Percentiles rank a stretch among this genome's conserved stretches.
Conservation (phyloP, 1,284 basidiomycete genomes). For the Phellopilus nigrolimitatus region DNA sequence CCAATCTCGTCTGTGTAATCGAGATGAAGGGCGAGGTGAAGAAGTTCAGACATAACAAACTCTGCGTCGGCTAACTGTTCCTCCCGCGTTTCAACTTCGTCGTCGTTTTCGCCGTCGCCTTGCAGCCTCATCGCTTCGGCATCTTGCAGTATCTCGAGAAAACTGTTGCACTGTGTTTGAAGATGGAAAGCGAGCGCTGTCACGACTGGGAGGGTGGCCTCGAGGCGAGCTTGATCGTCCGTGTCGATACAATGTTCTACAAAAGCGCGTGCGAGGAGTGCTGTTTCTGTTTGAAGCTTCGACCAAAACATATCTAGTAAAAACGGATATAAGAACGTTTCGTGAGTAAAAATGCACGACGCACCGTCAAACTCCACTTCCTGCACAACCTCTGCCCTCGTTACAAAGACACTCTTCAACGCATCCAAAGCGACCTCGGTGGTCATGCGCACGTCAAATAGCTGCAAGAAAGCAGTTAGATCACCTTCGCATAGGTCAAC, state of each 20-base stretch:
- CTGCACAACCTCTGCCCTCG: conserved; percentile 56
- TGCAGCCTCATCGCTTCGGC: conserved; percentile 37
- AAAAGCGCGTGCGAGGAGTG: conserved; percentile 82
- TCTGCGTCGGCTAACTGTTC: conserved; percentile 61
- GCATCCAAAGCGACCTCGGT: conserved; percentile 62
- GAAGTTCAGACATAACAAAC: conserved; percentile 77
- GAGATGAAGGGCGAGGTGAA: conserved; percentile 76
- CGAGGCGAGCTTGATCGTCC: conserved; percentile 66
- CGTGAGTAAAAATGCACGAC: conserved; percentile 25
- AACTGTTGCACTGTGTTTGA: conserved; percentile 72
- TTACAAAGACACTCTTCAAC: conserved; percentile 59
- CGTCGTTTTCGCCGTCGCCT: conserved; percentile 30
- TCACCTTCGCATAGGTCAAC: conserved; percentile 42
- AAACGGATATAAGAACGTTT: neutral
- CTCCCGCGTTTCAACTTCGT: conserved; percentile 45
- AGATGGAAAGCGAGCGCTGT: conserved; percentile 86
- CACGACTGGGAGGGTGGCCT: conserved; percentile 80
- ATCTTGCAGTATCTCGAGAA: conserved; percentile 48
- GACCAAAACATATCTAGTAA: conserved; percentile 71
- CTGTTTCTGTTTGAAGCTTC: conserved; percentile 73
- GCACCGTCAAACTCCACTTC: conserved; percentile 69
- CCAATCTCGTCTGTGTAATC: conserved; percentile 97
- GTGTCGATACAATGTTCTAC: conserved; percentile 71
- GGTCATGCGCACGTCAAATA: conserved; percentile 56
- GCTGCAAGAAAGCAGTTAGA: conserved; percentile 49